Base-by-base conservation (phyloP, 2,329 filamentous ascomycete species). In the Pseudogymnoascus sp. region DNA sequence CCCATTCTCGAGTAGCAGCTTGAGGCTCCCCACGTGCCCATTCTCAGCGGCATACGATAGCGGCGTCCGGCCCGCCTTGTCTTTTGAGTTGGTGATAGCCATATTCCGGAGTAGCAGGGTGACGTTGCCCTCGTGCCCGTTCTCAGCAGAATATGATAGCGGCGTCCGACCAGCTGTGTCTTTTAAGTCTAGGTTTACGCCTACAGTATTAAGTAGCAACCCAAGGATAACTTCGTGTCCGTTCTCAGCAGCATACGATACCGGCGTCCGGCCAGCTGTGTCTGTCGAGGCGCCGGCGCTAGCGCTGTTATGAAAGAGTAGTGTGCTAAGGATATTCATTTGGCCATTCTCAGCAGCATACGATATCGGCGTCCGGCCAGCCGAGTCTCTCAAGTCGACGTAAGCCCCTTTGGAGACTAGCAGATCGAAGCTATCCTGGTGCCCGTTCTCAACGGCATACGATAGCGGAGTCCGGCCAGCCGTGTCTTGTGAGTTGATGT, bases 341-440 rank as follows among this genome's bases (percentile, higher is more conserved):
- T n/a, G n/a, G n/a, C n/a, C n/a, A n/a, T n/a, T 61, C 33, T 11
- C 22, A n/a, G 59, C 28, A 3, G 59, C 59, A 22, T 40, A 61
- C 5, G n/a, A 46, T n/a, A 59, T 1, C 6, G 53, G 26, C 11
- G 53, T 59, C 28, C 35, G 56, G 22, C 56, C 10, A 12, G 10
- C 28, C 2, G 6, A 14, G 16, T 59, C 56, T 24, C 5, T 2
- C 28, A 7, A 33, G 10, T 59, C 11, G 5, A 59, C 2, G 7
- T 31, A 61, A 60, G 11, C 50, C 8, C 50, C 50, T 4, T n/a
- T 1, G 5, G n/a, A 4, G 12, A 69, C 28, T n/a, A 68, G 59
- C 1, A 50, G 1, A 26, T 59, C 10, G 1, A 65, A 11, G 3
- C 64, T 22, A 16, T 8, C 11, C 16, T 59, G 59, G 3, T 64